These are phyloP conservation scores for Beta corolliflora DNA, from an alignment of 179 eudicot species.

Conservation along the genomic window DNA sequence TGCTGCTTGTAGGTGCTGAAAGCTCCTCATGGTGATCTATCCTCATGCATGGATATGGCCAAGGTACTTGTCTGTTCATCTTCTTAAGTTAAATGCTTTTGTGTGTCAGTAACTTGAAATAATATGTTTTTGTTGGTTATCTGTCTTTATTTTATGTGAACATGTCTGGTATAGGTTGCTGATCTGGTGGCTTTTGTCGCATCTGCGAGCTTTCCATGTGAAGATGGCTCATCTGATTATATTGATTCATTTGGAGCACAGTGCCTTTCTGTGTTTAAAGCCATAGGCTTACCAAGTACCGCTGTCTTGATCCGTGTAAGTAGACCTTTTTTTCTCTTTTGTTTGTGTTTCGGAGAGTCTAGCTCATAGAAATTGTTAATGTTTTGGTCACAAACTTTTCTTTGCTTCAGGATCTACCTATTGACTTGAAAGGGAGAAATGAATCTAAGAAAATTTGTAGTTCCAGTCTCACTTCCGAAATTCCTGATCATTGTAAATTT, in stretches of 20 bases:
- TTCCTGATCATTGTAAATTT: conserved; percentile 86
- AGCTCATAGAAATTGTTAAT: not conserved
- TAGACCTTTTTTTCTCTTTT: not conserved
- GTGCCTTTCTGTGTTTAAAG: conserved; percentile 86
- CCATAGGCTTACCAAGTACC: conserved; percentile 88
- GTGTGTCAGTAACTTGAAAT: not conserved
- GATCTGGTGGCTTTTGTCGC: conserved; percentile 93
- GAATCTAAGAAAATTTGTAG: conserved; percentile 65
- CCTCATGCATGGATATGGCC: conserved; percentile 93
- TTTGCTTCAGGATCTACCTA: conserved; percentile 68
- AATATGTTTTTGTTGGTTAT: not conserved
- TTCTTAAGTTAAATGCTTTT: not conserved
- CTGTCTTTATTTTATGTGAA: not conserved
- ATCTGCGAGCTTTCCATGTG: conserved; percentile 58
- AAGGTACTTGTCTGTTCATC: conserved; percentile 52
- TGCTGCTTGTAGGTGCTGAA: conserved; percentile 58
- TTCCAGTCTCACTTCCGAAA: conserved; percentile 74
- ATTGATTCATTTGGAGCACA: conserved; percentile 88
- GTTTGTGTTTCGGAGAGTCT: conserved; percentile 11
- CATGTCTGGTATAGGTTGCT: conserved; percentile 60
- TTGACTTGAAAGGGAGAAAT: conserved; percentile 64
- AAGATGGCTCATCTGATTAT: conserved; percentile 52
- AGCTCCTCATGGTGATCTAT: conserved; percentile 92
- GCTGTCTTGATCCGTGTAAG: conserved; percentile 86
- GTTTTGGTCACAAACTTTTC: not conserved